Base-by-base conservation (phyloP, 2,329 filamentous ascomycete genomes). In the Bertia moriformis region DNA sequence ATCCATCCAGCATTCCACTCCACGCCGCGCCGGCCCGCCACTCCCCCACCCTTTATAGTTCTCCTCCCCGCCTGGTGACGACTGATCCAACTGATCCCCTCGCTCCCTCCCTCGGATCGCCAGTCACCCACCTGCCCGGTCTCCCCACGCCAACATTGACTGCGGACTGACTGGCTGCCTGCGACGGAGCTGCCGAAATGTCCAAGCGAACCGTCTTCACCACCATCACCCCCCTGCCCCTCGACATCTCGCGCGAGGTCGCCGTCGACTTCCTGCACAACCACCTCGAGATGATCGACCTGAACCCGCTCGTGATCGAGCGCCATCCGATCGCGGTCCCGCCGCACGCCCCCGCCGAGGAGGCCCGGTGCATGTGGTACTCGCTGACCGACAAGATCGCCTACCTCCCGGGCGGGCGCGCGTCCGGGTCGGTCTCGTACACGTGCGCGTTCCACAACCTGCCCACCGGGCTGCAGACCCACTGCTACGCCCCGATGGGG, bases 201-300 rank as follows among this genome's bases (percentile, higher is more conserved):
- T 74, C 74, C 37, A 84, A 78, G 59, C 69, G 77, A 45, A 74
- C 70, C 14, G 66, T 75, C 20, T 86, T 88, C 61, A 91, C 83
- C 29, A 82, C 74, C 36, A 75, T 88, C 48, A 91, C 83, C 19
- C 81, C 85, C 14, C 68, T 93, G 20, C 86, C 87, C 5, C 48
- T 71, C 2, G 65, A 66, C 47, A 71, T 91, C 46, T 66, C 74
- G 37, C 73, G 84, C 40, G 68, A 80, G 46, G 69, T 73, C n/a
- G 83, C 84, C 32, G 55, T 93, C 45, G 67, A 73, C 40, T 83
- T 84, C 47, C 74, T 93, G 20, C 83, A 86, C 56, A 70, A 81
- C 56, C 85, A 93, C 59, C 56, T 69, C 38, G 78, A 78, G 48
- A 93, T 94, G 79, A 93, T 93, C 51, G 80, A 89, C 52, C 65